A percentile compares a stretch with the other conserved stretches of the same genome.
These are phyloP conservation scores for Seminavis robusta DNA, from an alignment of 108 stramenopile genomes.

Conservation along the genomic window DNA sequence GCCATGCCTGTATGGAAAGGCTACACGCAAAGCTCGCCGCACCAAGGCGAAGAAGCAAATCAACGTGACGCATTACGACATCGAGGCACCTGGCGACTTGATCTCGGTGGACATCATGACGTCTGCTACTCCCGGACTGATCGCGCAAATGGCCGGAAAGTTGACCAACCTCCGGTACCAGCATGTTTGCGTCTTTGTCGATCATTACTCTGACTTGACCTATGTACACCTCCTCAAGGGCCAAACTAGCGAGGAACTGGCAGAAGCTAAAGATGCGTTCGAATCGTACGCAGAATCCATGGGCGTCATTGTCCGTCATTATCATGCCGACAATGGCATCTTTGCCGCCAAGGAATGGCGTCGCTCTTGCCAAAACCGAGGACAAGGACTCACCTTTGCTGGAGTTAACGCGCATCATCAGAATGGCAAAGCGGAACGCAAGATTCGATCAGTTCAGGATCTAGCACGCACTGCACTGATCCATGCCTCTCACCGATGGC, in stretches of 20 bases:
- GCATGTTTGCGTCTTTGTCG: slow-evolving; percentile 35
- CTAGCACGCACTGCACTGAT: slow-evolving; percentile 14
- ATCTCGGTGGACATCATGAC: slow-evolving; percentile 51
- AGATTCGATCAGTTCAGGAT: slow-evolving; percentile 23
- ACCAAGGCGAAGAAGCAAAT: too few species aligned
- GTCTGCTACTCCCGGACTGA: slow-evolving; percentile 38
- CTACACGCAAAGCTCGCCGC: slow-evolving; percentile 4
- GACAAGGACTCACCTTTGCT: slow-evolving; percentile 32
- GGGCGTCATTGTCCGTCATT: slow-evolving; percentile 22
- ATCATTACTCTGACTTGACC: slow-evolving; percentile 13
- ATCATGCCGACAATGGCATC: slow-evolving; percentile 30
- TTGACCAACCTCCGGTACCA: slow-evolving; percentile 30
- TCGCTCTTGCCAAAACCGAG: neutral
- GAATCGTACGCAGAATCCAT: slow-evolving; percentile 12
- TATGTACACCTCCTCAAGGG: slow-evolving; percentile 35
- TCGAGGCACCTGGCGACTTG: too few species aligned
- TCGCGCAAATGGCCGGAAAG: slow-evolving; percentile 40
- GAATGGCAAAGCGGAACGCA: slow-evolving; percentile 27
- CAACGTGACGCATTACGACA: too few species aligned
- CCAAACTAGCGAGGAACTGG: slow-evolving; percentile 19
- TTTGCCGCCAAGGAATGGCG: slow-evolving; percentile 21
- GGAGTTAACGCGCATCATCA: slow-evolving; percentile 29
- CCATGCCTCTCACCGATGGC: slow-evolving; percentile 29
- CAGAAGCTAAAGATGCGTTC: slow-evolving; percentile 37
- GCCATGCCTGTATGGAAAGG: slow-evolving; percentile 21